Evolutionary conservation across 305 asterid species (phyloP).

Genomic region (Withania somnifera): DNA sequence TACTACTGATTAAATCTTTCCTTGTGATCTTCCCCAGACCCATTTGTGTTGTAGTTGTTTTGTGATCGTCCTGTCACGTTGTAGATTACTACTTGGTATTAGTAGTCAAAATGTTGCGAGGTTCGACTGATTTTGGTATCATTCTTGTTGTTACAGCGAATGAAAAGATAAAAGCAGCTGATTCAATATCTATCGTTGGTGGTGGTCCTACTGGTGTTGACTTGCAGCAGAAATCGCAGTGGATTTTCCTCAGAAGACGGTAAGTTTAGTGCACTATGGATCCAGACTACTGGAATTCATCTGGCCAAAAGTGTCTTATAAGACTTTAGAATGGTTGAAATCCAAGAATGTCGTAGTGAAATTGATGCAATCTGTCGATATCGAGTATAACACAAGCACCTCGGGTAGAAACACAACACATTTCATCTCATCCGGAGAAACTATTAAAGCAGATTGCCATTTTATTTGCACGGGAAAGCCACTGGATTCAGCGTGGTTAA

Average conservation of each 20-base stretch:
- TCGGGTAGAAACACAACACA: conserved; percentile 28
- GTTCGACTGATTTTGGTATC: neutral
- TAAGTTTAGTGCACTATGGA: conserved; percentile 55
- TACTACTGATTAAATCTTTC: neutral
- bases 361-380: conserved; percentile 41
- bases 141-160: conserved; percentile 29
- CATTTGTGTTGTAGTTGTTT: too few species aligned
- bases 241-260: conserved; percentile 48
- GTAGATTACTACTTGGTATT: neutral
- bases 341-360: conserved; percentile 54
- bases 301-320: conserved; percentile 53
- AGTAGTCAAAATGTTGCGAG: neutral
- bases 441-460: conserved; percentile 38
- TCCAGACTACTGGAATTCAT: conserved; percentile 60
- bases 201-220: conserved; percentile 85
- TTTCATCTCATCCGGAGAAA: conserved; percentile 49
- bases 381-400: conserved; percentile 16
- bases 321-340: conserved; percentile 58
- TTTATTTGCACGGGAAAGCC: conserved; percentile 69
- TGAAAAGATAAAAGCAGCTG: conserved; percentile 44
- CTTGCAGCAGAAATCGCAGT: conserved; percentile 71
- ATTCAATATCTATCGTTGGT: conserved; percentile 55
- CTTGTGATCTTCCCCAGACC: too few species aligned
- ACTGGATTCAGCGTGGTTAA: conserved; percentile 47
- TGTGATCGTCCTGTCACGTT: neutral